Conservation (phyloP, 169 alveolate species). For the Cyclospora cayetanensis region DNA sequence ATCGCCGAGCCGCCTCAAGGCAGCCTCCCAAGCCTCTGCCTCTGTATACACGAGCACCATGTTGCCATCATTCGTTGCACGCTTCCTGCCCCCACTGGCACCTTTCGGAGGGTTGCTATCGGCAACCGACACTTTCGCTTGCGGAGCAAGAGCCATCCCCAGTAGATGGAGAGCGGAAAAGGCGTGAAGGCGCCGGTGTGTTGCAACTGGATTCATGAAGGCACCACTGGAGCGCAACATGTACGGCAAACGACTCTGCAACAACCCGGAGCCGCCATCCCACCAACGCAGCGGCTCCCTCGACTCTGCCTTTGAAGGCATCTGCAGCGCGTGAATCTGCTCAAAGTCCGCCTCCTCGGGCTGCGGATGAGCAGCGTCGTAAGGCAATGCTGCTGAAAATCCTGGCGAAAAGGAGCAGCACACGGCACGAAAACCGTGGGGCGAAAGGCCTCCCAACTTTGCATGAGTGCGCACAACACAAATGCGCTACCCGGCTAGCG, state of each 20-base stretch:
- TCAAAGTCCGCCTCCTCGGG: neutral
- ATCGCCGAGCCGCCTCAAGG: neutral
- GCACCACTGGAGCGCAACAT: conserved; percentile 34
- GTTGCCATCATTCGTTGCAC: neutral
- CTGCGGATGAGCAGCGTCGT: conserved; percentile 20
- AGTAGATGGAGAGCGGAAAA: neutral
- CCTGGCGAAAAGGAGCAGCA: too few relatives aligned
- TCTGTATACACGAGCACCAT: neutral
- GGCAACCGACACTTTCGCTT: neutral
- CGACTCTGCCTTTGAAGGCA: neutral
- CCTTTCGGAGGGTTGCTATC: neutral
- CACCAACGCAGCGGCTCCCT: conserved; percentile 31
- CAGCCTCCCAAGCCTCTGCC: conserved; percentile 9
- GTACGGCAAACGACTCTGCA: conserved; percentile 42
- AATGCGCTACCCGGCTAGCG: too few relatives aligned
- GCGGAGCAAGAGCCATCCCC: neutral
- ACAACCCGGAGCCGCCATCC: conserved; percentile 63
- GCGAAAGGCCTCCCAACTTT: too few relatives aligned
- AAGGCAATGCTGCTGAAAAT: conserved; percentile 1
- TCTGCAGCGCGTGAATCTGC: neutral
- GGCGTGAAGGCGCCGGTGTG: conserved; percentile 10
- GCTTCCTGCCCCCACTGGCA: neutral
- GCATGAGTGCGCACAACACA: too few relatives aligned
- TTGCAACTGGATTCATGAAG: neutral
- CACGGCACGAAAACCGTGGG: too few relatives aligned